A percentile compares a stretch with the other conserved stretches of the same genome.
These are phyloP conservation scores for Ascomycota sp. DNA, from an alignment of 2,329 filamentous ascomycete species.

Conservation along the genomic window DNA sequence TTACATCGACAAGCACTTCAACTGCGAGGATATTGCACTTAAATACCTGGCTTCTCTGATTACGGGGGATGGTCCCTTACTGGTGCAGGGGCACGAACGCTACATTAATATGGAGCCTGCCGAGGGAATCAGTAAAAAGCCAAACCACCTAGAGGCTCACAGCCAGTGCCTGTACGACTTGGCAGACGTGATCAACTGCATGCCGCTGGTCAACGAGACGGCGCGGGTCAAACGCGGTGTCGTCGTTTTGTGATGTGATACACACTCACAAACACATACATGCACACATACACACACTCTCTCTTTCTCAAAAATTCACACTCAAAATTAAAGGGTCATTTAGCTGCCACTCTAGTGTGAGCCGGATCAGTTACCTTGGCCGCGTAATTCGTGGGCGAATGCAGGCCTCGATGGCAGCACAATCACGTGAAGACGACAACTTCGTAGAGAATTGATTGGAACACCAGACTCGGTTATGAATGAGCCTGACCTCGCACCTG, in stretches of 20 bases:
- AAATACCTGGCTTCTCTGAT: conserved; percentile 15
- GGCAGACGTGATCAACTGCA: conserved; percentile 12
- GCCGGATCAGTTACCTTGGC: too few relatives aligned
- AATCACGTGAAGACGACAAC: too few relatives aligned
- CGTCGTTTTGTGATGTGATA: conserved; percentile 7
- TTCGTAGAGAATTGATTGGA: too few relatives aligned
- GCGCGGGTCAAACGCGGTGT: conserved; percentile 14
- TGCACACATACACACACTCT: too few relatives aligned
- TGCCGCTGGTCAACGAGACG: conserved; percentile 14
- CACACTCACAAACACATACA: too few relatives aligned
- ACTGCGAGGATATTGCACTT: conserved; percentile 20
- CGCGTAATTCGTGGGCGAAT: too few relatives aligned
- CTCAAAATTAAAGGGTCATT: too few relatives aligned
- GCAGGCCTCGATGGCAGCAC: too few relatives aligned
- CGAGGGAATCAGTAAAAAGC: conserved; percentile 13
- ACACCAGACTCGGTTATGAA: too few relatives aligned
- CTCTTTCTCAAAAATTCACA: too few relatives aligned
- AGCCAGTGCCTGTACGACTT: conserved; percentile 16
- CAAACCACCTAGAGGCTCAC: conserved; percentile 13
- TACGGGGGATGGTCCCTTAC: conserved; percentile 14
- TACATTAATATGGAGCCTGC: conserved; percentile 13
- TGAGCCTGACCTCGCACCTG: too few relatives aligned
- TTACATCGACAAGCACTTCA: conserved; percentile 17
- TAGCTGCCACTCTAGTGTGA: too few relatives aligned
- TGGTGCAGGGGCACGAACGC: conserved; percentile 12